phyloP scores from a whole-genome alignment of 2,329 filamentous ascomycete species.

The Colletotrichum siamense region DNA sequence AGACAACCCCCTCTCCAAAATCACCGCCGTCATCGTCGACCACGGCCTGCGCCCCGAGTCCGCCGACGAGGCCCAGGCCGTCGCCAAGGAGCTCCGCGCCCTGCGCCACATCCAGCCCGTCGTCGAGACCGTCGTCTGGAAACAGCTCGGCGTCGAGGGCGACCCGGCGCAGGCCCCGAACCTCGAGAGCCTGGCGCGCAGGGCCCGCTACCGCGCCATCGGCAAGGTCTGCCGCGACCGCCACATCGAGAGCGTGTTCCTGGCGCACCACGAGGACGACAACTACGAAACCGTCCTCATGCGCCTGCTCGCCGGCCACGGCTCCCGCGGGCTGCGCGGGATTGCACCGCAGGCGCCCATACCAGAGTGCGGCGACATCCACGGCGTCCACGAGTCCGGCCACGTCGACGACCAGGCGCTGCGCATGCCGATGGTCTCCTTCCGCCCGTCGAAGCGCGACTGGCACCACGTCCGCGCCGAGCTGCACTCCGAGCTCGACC shows the following conservation, averaged over 20 bases:
- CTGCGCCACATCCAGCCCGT: conserved; percentile 34
- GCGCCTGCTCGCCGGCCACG: conserved; percentile 73
- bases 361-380: conserved; percentile 82
- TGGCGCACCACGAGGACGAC: conserved; percentile 90
- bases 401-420: conserved; percentile 51
- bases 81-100: conserved; percentile 43
- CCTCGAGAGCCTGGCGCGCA: conserved; percentile 80
- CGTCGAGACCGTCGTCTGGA: conserved; percentile 55
- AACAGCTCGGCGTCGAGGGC: conserved; percentile 29
- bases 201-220: conserved; percentile 73
- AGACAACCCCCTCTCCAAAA: conserved; percentile 47
- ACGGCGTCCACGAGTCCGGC: conserved; percentile 74
- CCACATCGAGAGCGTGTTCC: conserved; percentile 66
- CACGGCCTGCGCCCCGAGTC: conserved; percentile 62
- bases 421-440: conserved; percentile 41
- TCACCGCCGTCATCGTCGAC: conserved; percentile 59
- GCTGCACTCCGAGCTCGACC: conserved; percentile 27
- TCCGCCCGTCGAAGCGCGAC: conserved; percentile 34
- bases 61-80: conserved; percentile 53
- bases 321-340: conserved; percentile 73
- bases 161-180: conserved; percentile 54
- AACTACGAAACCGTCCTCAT: conserved; percentile 89
- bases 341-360: conserved; percentile 71
- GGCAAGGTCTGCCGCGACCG: conserved; percentile 62
- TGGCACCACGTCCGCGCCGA: conserved; percentile 22